phyloP scores from a whole-genome alignment of 306 rosid genomes.

The Nissolia schottii region DNA sequence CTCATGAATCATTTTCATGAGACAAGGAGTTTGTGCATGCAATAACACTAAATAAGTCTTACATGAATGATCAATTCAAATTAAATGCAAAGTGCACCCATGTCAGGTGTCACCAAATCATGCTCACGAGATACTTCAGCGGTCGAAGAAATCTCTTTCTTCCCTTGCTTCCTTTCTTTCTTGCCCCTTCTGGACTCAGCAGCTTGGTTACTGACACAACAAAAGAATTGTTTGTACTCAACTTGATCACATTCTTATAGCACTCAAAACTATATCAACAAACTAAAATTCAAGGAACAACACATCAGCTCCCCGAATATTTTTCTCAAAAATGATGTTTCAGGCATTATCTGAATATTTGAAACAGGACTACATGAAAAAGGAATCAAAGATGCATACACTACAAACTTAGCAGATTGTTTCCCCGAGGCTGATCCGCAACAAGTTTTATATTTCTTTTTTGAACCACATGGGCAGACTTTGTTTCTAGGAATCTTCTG shows the following conservation, averaged over 20 bases:
- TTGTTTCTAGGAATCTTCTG: slow-evolving; percentile 68
- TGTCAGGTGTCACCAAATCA: slow-evolving; percentile 53
- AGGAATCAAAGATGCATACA: slow-evolving; percentile 42
- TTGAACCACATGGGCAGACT: slow-evolving; percentile 75
- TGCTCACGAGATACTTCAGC: slow-evolving; percentile 24
- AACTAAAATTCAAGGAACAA: background rate
- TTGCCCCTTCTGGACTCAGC: slow-evolving; percentile 48
- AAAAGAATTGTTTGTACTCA: slow-evolving; percentile 11
- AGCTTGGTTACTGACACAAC: slow-evolving; percentile 48
- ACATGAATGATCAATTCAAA: slow-evolving; percentile 44
- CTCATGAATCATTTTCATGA: background rate
- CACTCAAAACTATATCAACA: slow-evolving; percentile 7
- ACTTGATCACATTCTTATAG: background rate
- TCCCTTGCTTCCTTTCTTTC: slow-evolving; percentile 53
- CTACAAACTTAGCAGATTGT: slow-evolving; percentile 41
- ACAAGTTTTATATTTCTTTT: slow-evolving; percentile 77
- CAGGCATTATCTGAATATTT: background rate
- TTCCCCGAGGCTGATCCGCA: slow-evolving; percentile 58
- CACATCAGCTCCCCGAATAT: background rate
- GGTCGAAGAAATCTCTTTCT: slow-evolving; percentile 42
- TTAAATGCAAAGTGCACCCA: slow-evolving; percentile 90
- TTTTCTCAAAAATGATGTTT: background rate
- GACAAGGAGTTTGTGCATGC: background rate
- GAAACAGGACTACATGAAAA: background rate
- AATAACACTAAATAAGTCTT: slow-evolving; percentile 5